A percentile compares a stretch with the other conserved stretches of the same genome.
These are phyloP conservation scores for Trichophaea hybrida DNA, from an alignment of 2,329 filamentous ascomycete genomes.

Conservation along the genomic window DNA sequence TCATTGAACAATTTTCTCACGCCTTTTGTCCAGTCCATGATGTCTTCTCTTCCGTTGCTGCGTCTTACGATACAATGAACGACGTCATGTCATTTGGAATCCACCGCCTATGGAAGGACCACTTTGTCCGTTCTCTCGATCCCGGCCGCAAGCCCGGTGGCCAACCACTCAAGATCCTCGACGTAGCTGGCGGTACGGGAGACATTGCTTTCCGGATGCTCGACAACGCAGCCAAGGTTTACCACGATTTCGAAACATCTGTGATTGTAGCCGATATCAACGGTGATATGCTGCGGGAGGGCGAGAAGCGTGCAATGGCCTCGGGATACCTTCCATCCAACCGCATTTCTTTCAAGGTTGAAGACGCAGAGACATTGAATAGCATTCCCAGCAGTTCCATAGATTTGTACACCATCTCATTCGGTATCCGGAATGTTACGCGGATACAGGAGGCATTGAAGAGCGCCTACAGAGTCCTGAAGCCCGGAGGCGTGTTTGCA, in stretches of 20 bases:
- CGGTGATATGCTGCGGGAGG: conserved; percentile 81
- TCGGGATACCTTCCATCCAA: conserved; percentile 41
- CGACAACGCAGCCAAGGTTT: conserved; percentile 66
- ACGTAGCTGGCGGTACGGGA: conserved; percentile 91
- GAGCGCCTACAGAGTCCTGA: conserved; percentile 77
- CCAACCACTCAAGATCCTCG: conserved; percentile 54
- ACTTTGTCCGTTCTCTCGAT: conserved; percentile 84
- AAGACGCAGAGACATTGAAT: conserved; percentile 67
- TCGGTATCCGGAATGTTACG: conserved; percentile 94
- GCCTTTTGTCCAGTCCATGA: conserved; percentile 46
- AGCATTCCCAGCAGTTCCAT: conserved; percentile 54
- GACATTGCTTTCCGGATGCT: conserved; percentile 97
- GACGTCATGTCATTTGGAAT: conserved; percentile 97
- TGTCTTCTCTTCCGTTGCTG: conserved; percentile 90
- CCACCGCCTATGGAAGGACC: conserved; percentile 93
- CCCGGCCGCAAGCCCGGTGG: conserved; percentile 48
- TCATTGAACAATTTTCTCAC: neutral
- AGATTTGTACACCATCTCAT: conserved; percentile 93
- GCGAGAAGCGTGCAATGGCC: conserved; percentile 55
- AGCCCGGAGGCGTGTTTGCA: conserved; percentile 89
- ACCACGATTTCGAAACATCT: conserved; percentile 62
- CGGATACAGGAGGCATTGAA: conserved; percentile 69
- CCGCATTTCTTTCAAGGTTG: conserved; percentile 63
- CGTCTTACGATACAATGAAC: conserved; percentile 96
- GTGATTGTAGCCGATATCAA: conserved; percentile 97